These are phyloP conservation scores for Exophiala sideris DNA, from an alignment of 2,329 filamentous ascomycete genomes.

Conservation along the genomic window DNA sequence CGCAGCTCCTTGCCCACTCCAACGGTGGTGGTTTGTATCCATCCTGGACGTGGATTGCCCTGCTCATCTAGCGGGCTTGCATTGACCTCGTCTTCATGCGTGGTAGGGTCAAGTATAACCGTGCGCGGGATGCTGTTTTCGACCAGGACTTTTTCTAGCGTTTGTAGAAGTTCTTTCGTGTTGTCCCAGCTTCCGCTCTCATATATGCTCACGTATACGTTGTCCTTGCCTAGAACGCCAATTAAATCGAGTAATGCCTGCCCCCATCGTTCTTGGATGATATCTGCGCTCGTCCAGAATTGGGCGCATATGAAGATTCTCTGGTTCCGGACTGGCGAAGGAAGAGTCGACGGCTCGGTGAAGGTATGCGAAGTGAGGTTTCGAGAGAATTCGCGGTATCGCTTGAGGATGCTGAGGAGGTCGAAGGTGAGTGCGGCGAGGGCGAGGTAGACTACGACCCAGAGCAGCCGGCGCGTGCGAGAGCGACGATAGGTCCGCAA, in stretches of 20 bases:
- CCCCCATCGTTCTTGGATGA: slow-evolving; percentile 63
- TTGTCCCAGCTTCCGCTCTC: slow-evolving; percentile 69
- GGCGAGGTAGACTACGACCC: slow-evolving; percentile 13
- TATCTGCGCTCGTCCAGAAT: slow-evolving; percentile 63
- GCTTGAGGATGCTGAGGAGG: slow-evolving; percentile 25
- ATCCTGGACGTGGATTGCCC: slow-evolving; percentile 47
- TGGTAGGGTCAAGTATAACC: slow-evolving; percentile 57
- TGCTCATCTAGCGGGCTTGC: slow-evolving; percentile 42
- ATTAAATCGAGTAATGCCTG: slow-evolving; percentile 57
- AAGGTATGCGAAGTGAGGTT: slow-evolving; percentile 24
- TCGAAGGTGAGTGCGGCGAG: slow-evolving; percentile 22
- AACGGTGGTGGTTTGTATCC: slow-evolving; percentile 47
- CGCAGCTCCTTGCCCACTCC: slow-evolving; percentile 53
- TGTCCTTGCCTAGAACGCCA: slow-evolving; percentile 56
- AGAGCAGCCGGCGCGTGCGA: slow-evolving; percentile 13
- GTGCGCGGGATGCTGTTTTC: slow-evolving; percentile 49
- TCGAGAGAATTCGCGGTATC: slow-evolving; percentile 24
- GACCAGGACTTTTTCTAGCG: slow-evolving; percentile 47
- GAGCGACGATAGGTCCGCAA: slow-evolving; percentile 24
- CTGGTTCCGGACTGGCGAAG: slow-evolving; percentile 23
- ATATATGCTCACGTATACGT: slow-evolving; percentile 65
- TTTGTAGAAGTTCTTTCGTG: slow-evolving; percentile 59
- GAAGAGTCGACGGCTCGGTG: slow-evolving; percentile 20
- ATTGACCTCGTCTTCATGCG: slow-evolving; percentile 56
- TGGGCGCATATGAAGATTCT: slow-evolving; percentile 65